These are phyloP conservation scores for Hyaloscypha bicolor DNA, from an alignment of 495 filamentous ascomycete genomes.

Conservation along the genomic window DNA sequence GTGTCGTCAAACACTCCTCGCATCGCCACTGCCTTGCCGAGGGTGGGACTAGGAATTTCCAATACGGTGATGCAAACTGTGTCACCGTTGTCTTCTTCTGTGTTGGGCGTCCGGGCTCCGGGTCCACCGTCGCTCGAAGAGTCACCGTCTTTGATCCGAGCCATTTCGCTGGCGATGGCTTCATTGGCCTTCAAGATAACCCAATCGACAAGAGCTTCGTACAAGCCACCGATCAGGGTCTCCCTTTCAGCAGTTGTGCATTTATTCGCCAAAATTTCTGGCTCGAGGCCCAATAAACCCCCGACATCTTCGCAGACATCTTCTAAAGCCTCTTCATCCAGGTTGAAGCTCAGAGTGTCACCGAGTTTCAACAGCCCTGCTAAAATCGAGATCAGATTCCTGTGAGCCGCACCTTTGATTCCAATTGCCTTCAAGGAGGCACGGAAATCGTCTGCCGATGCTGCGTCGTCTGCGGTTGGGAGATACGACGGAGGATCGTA, in stretches of 20 bases:
- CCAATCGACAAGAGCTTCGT: constrained; percentile 96
- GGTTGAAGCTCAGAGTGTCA: constrained; percentile 79
- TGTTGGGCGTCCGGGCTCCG: constrained; percentile 59
- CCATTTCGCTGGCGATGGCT: constrained; percentile 78
- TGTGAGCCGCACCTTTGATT: constrained; percentile 80
- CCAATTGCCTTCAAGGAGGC: constrained; percentile 82
- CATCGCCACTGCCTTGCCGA: constrained; percentile 85
- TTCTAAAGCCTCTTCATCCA: constrained; percentile 85
- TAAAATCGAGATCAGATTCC: constrained; percentile 80
- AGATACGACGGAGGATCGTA: constrained; percentile 88
- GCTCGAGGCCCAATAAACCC: constrained; percentile 81
- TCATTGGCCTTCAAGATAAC: constrained; percentile 86
- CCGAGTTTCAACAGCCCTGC: constrained; percentile 90
- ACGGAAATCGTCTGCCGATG: constrained; percentile 91
- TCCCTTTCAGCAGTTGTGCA: constrained; percentile 83
- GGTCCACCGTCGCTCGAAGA: constrained; percentile 57
- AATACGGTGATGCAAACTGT: constrained; percentile 88
- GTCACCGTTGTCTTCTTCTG: constrained; percentile 70
- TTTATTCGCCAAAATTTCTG: constrained; percentile 76
- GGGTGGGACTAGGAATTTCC: constrained; percentile 76
- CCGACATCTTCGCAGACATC: constrained; percentile 89
- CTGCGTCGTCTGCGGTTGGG: constrained; percentile 90
- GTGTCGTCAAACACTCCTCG: constrained; percentile 89
- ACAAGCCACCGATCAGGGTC: constrained; percentile 80
- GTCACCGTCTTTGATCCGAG: constrained; percentile 57